These are phyloP conservation scores for Cryptomeria japonica DNA, from an alignment of 75 land plant species.

Conservation along the genomic window DNA sequence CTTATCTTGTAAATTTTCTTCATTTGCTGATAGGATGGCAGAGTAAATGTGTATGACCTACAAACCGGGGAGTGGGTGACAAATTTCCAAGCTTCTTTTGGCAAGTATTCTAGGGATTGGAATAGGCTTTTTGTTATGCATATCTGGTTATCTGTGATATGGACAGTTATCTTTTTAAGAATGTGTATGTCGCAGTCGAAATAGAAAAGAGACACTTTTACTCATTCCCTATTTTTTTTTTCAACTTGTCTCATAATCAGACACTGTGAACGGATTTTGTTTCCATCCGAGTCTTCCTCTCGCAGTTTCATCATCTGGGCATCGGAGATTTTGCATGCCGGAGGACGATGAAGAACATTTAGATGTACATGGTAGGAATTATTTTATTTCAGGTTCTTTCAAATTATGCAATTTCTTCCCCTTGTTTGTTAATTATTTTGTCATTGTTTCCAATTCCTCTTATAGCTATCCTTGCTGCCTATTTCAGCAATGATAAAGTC, in stretches of 20 bases:
- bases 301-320: conserved; percentile 89
- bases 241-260: conserved; percentile 29
- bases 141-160: not conserved
- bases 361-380: conserved; percentile 29
- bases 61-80: conserved; percentile 83
- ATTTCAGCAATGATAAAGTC: not conserved
- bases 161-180: not conserved
- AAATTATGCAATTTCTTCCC: not conserved
- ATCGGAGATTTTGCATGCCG: conserved; percentile 63
- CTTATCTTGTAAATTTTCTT: not conserved
- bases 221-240: not conserved
- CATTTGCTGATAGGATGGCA: conserved; percentile 72
- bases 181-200: not conserved
- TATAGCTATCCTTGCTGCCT: not conserved
- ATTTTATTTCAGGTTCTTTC: not conserved
- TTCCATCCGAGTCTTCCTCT: conserved; percentile 90
- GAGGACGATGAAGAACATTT: conserved; percentile 46
- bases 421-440: not conserved
- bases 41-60: conserved; percentile 87
- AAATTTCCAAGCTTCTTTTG: conserved; percentile 81
- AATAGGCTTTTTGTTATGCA: not conserved
- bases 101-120: conserved; percentile 27
- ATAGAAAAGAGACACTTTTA: not conserved
- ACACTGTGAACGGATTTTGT: conserved; percentile 87
- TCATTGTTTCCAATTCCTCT: not conserved